Evolutionary conservation across 345 rosid genomes (phyloP).

Genomic region (Acer yangbiense): DNA sequence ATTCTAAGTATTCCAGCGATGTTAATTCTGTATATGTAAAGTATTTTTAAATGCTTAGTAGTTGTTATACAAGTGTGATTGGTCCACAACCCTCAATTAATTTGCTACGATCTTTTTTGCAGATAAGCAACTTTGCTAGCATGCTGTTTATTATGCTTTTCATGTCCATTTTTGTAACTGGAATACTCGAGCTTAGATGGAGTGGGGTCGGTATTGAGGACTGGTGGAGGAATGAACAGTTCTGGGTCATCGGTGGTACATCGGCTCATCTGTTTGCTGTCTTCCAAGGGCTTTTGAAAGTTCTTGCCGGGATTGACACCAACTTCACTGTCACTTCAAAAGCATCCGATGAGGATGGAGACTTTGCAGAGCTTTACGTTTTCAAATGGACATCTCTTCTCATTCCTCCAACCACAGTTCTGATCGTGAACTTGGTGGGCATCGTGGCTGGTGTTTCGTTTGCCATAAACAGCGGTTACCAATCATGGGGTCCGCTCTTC

Average conservation of each 20-base stretch:
- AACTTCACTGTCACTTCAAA: conserved; percentile 97
- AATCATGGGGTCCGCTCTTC: conserved; percentile 98
- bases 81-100: conserved; percentile 1
- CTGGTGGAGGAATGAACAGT: conserved; percentile 99
- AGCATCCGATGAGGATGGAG: conserved; percentile 94
- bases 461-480: conserved; percentile 97
- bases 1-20: neutral
- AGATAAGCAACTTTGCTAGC: conserved; percentile 98
- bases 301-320: conserved; percentile 96
- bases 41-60: neutral
- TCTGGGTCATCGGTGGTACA: conserved; percentile 99
- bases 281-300: conserved; percentile 96
- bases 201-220: conserved; percentile 94
- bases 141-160: conserved; percentile 99
- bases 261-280: conserved; percentile 98
- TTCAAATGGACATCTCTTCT: conserved; percentile 99
- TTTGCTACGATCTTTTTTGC: conserved; percentile 28
- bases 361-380: conserved; percentile 89
- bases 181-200: conserved; percentile 95
- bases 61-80: neutral
- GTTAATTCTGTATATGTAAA: neutral
- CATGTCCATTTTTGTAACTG: conserved; percentile 79
- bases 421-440: conserved; percentile 84
- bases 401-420: conserved; percentile 94
- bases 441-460: conserved; percentile 98